Base-by-base conservation (phyloP, 148 eudicot genomes). In the Fallopia convolvulus region DNA sequence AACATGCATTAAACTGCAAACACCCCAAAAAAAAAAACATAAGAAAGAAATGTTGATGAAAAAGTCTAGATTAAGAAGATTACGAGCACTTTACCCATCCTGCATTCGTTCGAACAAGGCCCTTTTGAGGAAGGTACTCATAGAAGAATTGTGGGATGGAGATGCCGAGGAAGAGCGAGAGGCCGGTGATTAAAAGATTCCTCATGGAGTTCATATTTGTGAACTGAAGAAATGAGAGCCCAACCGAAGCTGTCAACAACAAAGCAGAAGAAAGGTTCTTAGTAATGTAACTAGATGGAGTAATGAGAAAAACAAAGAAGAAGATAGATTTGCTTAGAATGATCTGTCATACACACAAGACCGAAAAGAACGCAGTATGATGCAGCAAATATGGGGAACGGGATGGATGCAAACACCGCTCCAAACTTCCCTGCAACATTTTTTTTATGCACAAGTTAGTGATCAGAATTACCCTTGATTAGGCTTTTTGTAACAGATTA, bases 131-230 rank as follows among this genome's bases (percentile, higher is more conserved):
- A 68, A 81, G 87, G 77, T 95, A 95, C 12, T 88, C 93, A 9
- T 78, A 76, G 56, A 95, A 95, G 80, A 86, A 90, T 23, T 95
- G 99, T 48, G 99, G 99, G 58, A 95, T 89, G 3, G 99, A 96
- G 70, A 96, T 87, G 61, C 99, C 99, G 20, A 96, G 93, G 88
- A 96, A 96, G 70, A 96, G 95, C 2, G 99, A 93, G 41, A 96
- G 83, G 39, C 99, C 99, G 0, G 90, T 96, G 77, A 96, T 96
- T 26, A 92, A 72, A 30, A 96, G 93, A 83, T 93, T 96, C 83
- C 99, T 91, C 99, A 96, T 96, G 21, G 93, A 96, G 79, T 96
- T 96, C 99, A 93, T 91, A 84, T 96, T 96, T 3, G 99, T 96
- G 85, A 96, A 96, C 79, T 96, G 99, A 32, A 96, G 91, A 85